Base-by-base conservation (phyloP, 257 asterid genomes). In the Cinchona pubescens region DNA sequence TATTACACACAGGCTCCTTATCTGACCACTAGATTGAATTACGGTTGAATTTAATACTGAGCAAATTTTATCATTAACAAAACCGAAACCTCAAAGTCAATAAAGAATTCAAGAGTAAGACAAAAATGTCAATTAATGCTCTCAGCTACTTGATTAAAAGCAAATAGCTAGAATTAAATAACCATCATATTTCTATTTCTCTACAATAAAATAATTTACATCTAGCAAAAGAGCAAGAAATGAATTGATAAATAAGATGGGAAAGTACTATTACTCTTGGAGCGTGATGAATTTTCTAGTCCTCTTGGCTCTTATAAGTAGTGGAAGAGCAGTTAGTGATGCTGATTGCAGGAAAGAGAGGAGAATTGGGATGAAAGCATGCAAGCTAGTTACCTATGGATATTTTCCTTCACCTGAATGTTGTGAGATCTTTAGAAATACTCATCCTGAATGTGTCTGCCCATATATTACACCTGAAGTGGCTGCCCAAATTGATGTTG, bases 391-490 rank as follows among this genome's bases (percentile, higher is more conserved):
- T 53, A 27, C 63, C 35, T 23, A 38, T 3, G 45, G 48, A 7
- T 25, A 58, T 37, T 62, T 59, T 55, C 71, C 80, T 0, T 65
- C 64, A 5, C 64, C 65, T 1, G 29, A 29, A 19, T 77, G 80
- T 59, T 77, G 75, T 53, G 29, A 61, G 18, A 35, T 64, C 8
- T 48, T 60, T 12, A 59, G 80, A 58, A 51, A 59, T 5, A 60
- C 64, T n/a, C 71, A 58, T 61, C 13, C 53, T n/a, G 48, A 60
- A 19, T 77, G 76, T 51, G 76, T 77, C 34, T 77, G 80, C 76
- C 63, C 80, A 13, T 25, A 59, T 4, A 32, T 77, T 21, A 77
- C 76, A 27, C 71, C 71, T 9, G 23, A 29, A 35, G 16, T 76
- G 48, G 71, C 76, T 12, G 30, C 42, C 9, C 15, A 30, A 14